Evolutionary conservation across 2,329 filamentous ascomycete species (phyloP), one percentile per base, ranked within the genome.

Genomic region (Phoma sp.): DNA sequence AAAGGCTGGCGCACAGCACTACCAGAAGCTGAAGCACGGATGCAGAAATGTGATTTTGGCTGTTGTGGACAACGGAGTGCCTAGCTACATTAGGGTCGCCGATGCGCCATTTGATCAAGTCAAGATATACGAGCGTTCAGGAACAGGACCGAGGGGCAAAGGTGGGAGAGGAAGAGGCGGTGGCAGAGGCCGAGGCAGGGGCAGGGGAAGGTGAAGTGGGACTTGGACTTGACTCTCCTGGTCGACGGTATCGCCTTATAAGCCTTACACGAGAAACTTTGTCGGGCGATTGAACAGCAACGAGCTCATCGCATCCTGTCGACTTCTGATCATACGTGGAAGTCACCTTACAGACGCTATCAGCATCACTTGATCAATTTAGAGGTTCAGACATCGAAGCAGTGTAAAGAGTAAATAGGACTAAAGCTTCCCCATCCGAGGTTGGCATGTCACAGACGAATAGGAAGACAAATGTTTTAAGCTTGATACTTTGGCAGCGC

Each of bases 41-140:
- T 87, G 89, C 72, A 84, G 91, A 60, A 95, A 91, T 74, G 90
- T 95, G 26, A 80, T 97, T 28, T 73, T 99, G 20, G 95, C 93
- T 0, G 84, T 98, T 2, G 92, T 97, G 28, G 95, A 98, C 72
- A 85, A 92, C 59, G 95, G 95, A 0, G 83, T 98, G 18, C 89
- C 93, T 38, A 98, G 93, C 73, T 98, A 93, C 71, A 80, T 97
- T 67, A 81, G 90, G 20, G 82, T 97, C 53, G 86, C 84, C 1
- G 92, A 98, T 78, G 87, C 87, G 10, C 88, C 87, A 1, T 97
- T 97, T 75, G 88, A 72, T 1, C 65, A 69, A 58, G 92, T 96
- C 74, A 85, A 78, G 72, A 68, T 96, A 30, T 92, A 86, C 66
- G 85, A 87, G 67, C 77, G 84, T 45, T 50, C 82, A 83, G 61